Evolutionary conservation across 192 early-diverging fungal genomes (phyloP), one percentile per base, ranked within the genome.

Genomic region (Rhizophlyctis rosea): DNA sequence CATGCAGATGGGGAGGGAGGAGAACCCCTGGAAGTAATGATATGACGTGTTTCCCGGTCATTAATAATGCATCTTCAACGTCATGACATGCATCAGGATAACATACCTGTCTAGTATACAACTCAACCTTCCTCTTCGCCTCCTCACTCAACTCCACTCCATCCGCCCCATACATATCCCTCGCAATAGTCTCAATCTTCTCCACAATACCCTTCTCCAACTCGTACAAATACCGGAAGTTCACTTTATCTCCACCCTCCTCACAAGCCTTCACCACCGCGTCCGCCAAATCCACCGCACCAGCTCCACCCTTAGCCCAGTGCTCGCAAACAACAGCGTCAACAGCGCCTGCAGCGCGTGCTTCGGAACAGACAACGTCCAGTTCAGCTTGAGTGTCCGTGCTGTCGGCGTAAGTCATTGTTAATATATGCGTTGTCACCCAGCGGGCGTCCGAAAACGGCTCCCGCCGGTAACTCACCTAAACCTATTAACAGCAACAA

Each of bases 1-100:
- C 96, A 99, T 99, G 75, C 96, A 99, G 33, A 99, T 91, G 4
- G 95, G 95, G 66, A 98, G 74, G 27, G 88, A 77, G 39, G 67
- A 85, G 77, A 95, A 99, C 21, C 95, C 95, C 76, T 86, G 59
- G 33, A 18, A 31, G 7, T 34, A 67, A 70, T 18, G 39, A 13
- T 44, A 44, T 18, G 39, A 13, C 39, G 39, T 18, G 39, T 44
- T 44, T 44, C 9, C 39, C 39, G 39, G n/a, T n/a, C n/a, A n/a
- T n/a, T 48, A 69, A 30, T 4, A 18, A 25, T 60, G 16, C n/a
- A 1, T 0, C 14, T 47, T 64, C 16, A 34, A 63, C 1, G 11
- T 18, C 27, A 68, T 14, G 33, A 18, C n/a, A 57, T 32, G 33
- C 23, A 68, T 47, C 18, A 13, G 39, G 39, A 13, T 25, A 7